phyloP scores from a whole-genome alignment of 106 monocot species.

The Ottelia alismoides region DNA sequence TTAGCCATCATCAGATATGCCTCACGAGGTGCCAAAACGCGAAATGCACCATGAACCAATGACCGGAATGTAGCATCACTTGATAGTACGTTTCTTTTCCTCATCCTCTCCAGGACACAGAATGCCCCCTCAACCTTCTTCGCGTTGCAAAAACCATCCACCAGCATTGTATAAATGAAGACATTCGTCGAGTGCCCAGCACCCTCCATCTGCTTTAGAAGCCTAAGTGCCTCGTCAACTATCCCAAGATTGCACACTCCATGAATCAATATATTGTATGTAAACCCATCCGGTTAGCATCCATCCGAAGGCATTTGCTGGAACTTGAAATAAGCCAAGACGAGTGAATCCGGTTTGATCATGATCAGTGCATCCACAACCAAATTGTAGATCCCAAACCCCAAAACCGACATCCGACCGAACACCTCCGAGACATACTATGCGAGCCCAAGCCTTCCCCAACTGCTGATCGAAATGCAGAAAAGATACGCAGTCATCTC shows the following conservation, averaged over 20 bases:
- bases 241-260: conserved; percentile 81
- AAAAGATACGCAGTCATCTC: conserved; percentile 48
- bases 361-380: conserved; percentile 71
- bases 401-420: conserved; percentile 42
- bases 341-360: conserved; percentile 60
- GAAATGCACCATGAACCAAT: conserved; percentile 65
- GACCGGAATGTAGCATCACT: conserved; percentile 65
- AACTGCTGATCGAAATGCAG: conserved; percentile 59
- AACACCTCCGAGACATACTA: conserved; percentile 74
- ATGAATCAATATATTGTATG: conserved; percentile 80
- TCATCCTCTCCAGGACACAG: conserved; percentile 48
- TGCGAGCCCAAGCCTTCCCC: conserved; percentile 75
- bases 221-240: conserved; percentile 56
- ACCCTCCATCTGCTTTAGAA: conserved; percentile 77
- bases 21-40: conserved; percentile 20
- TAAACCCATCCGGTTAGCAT: conserved; percentile 71
- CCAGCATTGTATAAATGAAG: conserved; percentile 77
- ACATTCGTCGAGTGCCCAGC: conserved; percentile 40
- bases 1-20: conserved; percentile 36
- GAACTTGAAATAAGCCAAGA: conserved; percentile 79
- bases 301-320: conserved; percentile 88
- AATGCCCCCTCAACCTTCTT: conserved; percentile 55
- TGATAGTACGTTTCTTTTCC: conserved; percentile 41
- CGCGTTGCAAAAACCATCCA: conserved; percentile 91
- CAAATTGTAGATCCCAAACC: conserved; percentile 56